phyloP scores from a whole-genome alignment of 2,329 filamentous ascomycete species.

The Podosphaera fusca region DNA sequence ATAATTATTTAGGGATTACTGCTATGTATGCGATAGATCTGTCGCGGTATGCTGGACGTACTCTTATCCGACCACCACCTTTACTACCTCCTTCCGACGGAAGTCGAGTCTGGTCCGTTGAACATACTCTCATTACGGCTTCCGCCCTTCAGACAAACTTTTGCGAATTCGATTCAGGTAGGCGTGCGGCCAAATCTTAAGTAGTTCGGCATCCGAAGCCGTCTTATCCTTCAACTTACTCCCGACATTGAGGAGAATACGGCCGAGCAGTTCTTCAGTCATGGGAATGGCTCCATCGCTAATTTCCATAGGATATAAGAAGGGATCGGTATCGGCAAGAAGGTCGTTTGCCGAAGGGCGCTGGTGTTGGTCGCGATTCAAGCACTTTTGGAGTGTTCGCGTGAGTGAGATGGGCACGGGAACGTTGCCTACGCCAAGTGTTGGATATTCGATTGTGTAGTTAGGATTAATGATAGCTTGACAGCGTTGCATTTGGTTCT shows the following conservation, averaged over 20 bases:
- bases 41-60: too few species aligned
- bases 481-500: constrained; percentile 66
- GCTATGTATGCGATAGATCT: too few species aligned
- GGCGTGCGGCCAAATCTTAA: constrained; percentile 32
- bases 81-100: too few species aligned
- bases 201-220: constrained; percentile 32
- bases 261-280: constrained; percentile 35
- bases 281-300: constrained; percentile 31
- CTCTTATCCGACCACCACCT: too few species aligned
- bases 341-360: constrained; percentile 42
- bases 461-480: constrained; percentile 66
- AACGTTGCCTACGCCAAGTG: constrained; percentile 41
- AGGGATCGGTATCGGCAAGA: constrained; percentile 33
- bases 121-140: constrained; percentile 3
- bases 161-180: constrained; percentile 34
- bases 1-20: too few species aligned
- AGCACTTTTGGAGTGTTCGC: constrained; percentile 36
- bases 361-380: constrained; percentile 36
- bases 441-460: constrained; percentile 49
- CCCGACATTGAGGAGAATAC: constrained; percentile 40
- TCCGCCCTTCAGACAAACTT: constrained; percentile 10
- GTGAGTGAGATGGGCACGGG: constrained; percentile 35
- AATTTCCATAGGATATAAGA: constrained; percentile 37
- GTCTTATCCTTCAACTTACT: constrained; percentile 32
- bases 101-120: too few species aligned